Percentiles rank a stretch among this genome's conserved stretches.
phyloP scores from a whole-genome alignment of 805 yeast genomes.

The Saccharomycopsis lassenensis region DNA sequence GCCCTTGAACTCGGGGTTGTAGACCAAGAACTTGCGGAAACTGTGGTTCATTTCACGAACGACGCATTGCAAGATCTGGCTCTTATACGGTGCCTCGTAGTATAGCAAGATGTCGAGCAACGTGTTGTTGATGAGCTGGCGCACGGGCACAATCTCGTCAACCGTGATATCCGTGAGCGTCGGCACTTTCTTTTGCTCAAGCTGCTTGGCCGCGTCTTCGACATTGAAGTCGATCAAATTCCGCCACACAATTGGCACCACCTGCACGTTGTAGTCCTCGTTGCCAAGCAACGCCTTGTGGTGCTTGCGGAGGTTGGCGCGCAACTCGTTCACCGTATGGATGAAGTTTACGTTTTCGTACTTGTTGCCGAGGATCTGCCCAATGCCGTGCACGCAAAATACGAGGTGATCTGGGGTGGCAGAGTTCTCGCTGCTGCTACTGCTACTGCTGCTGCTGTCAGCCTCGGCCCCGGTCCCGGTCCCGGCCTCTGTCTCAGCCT shows the following conservation, averaged over 20 bases:
- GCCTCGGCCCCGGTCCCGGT: too few relatives aligned
- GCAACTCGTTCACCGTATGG: slow-evolving; percentile 63
- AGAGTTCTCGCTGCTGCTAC: not conserved
- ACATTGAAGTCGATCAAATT: slow-evolving; percentile 53
- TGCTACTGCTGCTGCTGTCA: too few relatives aligned
- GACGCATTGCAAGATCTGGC: slow-evolving; percentile 53
- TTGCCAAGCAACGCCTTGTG: slow-evolving; percentile 36
- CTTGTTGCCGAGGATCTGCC: slow-evolving; percentile 72
- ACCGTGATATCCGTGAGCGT: slow-evolving; percentile 62
- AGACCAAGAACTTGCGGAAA: slow-evolving; percentile 43
- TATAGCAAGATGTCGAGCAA: slow-evolving; percentile 73
- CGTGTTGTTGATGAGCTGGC: slow-evolving; percentile 79
- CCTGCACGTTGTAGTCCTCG: slow-evolving; percentile 59
- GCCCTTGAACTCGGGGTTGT: slow-evolving; percentile 69
- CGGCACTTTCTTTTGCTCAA: slow-evolving; percentile 39
- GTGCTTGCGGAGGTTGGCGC: slow-evolving; percentile 44
- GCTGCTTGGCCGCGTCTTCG: slow-evolving; percentile 19
- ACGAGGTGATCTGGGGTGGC: slow-evolving; percentile 39
- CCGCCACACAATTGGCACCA: slow-evolving; percentile 88
- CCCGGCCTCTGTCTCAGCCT: too few relatives aligned
- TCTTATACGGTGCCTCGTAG: slow-evolving; percentile 58
- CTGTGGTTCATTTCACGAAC: slow-evolving; percentile 51
- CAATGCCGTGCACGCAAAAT: slow-evolving; percentile 91
- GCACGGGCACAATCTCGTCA: slow-evolving; percentile 62
- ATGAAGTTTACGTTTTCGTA: slow-evolving; percentile 79